Evolutionary conservation across 225 moss, liverwort and hornwort species (phyloP).

Genomic region (Marchantia polymorpha): DNA sequence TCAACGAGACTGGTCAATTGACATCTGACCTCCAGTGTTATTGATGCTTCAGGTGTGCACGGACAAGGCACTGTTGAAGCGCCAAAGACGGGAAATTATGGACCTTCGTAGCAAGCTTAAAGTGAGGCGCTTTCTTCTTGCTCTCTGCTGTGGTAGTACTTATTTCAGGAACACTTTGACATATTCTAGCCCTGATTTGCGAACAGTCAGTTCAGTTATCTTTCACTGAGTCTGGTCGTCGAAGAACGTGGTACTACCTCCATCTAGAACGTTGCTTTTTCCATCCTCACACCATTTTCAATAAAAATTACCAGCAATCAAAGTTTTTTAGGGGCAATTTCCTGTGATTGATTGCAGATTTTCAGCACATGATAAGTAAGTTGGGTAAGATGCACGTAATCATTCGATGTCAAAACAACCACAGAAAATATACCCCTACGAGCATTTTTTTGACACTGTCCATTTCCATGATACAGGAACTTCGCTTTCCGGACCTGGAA

Average conservation of each 20-base stretch:
- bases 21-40: no score
- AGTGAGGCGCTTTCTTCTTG: conserved; percentile 11
- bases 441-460: background rate
- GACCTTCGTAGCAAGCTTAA: conserved; percentile 24
- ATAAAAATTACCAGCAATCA: background rate
- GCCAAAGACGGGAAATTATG: conserved; percentile 24
- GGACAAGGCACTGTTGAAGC: conserved; percentile 28
- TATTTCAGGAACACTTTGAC: background rate
- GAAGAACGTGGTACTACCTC: background rate
- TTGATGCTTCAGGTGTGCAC: conserved; percentile 26
- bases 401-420: background rate
- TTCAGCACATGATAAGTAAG: background rate
- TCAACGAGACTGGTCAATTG: no score
- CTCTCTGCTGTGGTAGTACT: background rate
- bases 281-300: no score
- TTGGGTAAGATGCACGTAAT: background rate
- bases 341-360: background rate
- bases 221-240: background rate
- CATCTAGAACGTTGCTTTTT: background rate
- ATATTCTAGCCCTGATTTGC: no score
- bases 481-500: conserved; percentile 11
- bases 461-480: conserved; percentile 26
- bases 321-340: background rate
- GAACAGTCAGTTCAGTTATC: background rate
- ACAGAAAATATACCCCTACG: background rate